These are phyloP conservation scores for Lasiodiplodia citricola DNA, from an alignment of 2,329 filamentous ascomycete species.

Conservation along the genomic window DNA sequence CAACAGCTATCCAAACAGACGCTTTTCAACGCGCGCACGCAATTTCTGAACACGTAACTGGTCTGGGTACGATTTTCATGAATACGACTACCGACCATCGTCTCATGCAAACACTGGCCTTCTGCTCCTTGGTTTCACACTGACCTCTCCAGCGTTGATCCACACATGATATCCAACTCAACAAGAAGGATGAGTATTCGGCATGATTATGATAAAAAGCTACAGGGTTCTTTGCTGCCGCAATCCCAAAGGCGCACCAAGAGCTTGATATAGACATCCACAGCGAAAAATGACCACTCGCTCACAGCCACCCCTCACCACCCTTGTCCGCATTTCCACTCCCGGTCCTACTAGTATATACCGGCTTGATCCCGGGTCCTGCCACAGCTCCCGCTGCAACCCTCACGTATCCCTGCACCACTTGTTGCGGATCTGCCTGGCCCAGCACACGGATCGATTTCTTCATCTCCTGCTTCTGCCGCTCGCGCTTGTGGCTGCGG, in stretches of 20 bases:
- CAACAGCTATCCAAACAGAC: neutral
- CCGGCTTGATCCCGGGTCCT: neutral
- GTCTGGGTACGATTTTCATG: no score
- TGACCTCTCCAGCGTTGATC: neutral
- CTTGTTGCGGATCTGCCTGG: neutral
- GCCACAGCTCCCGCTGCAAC: neutral
- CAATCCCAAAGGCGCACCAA: neutral
- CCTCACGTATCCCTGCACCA: slow-evolving; percentile 3
- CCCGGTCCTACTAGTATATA: neutral
- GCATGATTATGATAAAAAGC: neutral
- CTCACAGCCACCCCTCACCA: slow-evolving; percentile 2
- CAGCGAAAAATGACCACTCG: neutral
- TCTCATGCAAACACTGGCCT: neutral
- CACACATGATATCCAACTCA: neutral
- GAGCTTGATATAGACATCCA: neutral
- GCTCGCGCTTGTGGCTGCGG: neutral
- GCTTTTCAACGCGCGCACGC: neutral
- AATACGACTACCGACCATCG: no score
- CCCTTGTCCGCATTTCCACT: neutral
- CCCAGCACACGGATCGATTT: slow-evolving; percentile 6
- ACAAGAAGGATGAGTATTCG: neutral
- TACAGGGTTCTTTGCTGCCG: neutral
- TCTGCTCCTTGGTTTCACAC: neutral
- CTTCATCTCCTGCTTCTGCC: slow-evolving; percentile 14
- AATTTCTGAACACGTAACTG: no score